Base-by-base conservation (phyloP, 768 basidiomycete species). In the Termitomyces heimii region DNA sequence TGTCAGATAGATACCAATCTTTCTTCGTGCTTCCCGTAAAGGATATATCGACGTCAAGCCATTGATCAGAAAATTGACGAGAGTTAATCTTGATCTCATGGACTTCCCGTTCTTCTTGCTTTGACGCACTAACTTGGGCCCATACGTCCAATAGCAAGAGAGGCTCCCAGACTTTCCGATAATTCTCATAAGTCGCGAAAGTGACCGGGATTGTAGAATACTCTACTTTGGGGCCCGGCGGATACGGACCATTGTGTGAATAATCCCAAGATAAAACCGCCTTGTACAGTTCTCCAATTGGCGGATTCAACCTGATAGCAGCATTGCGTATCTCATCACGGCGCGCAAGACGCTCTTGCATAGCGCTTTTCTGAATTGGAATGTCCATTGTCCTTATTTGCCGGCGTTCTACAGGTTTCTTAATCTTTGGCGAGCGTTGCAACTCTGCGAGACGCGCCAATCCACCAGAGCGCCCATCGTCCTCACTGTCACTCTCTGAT, bases 121-220 rank as follows among this genome's bases (percentile, higher is more conserved):
- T 92, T 5, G 92, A 84, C 61, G 91, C 84, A 8, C 78, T 66
- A 24, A 96, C 80, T 66, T 96, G 92, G 29, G 88, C 83, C 95
- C 97, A 98, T 60, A 91, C 86, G 71, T 99, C 97, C 57, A 91
- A 74, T 20, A 94, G 72, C 28, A 98, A 73, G 16, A 98, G 77
- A 2, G 96, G 94, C 66, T 92, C 85, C 68, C 97, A 94, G 45
- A 88, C 77, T 24, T 73, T 73, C 42, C 81, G 79, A 69, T 96
- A 98, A 20, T 92, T 81, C 1, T 74, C 68, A 56, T 86, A 81
- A 51, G 82, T 79, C 2, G 63, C 56, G 69, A 98, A 98, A 12
- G 68, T 73, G 54, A 84, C 80, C 0, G 91, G 89, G 8, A 97
- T 77, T 18, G 69, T 71, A 13, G 68, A 50, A 31, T 78, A 65